Conservation (phyloP, 2,329 filamentous ascomycete genomes). For the Phaeosphaeriaceae sp. region DNA sequence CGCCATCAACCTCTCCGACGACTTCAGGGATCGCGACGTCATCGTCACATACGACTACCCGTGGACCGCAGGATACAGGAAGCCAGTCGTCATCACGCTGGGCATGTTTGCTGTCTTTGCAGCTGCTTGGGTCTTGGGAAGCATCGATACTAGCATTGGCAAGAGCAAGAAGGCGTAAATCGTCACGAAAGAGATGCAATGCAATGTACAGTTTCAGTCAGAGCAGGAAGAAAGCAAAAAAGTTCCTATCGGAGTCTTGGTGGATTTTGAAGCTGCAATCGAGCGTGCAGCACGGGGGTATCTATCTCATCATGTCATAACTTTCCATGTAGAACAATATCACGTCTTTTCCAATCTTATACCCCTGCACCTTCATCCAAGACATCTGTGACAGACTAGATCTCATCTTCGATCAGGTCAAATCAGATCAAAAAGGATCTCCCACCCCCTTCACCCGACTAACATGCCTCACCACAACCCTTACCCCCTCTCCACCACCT, state of each 20-base stretch:
- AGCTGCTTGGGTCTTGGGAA: constrained; percentile 75
- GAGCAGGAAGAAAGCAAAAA: constrained; percentile 3
- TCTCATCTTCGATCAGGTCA: no score
- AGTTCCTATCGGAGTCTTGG: constrained; percentile 4
- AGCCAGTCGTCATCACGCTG: constrained; percentile 81
- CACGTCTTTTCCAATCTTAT: constrained; percentile 10
- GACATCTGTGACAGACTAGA: no score
- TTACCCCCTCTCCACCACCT: constrained; percentile 19
- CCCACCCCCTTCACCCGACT: constrained; percentile 30
- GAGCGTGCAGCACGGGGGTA: not conserved
- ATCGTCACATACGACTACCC: constrained; percentile 90
- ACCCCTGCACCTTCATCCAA: no score
- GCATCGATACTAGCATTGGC: constrained; percentile 81
- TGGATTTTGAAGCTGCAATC: not conserved
- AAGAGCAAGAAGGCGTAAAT: constrained; percentile 55
- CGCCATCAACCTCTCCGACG: constrained; percentile 87
- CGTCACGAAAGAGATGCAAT: not conserved
- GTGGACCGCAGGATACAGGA: constrained; percentile 75
- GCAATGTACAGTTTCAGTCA: constrained; percentile 1
- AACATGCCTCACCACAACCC: constrained; percentile 35
- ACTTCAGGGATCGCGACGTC: constrained; percentile 82
- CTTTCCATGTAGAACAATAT: constrained; percentile 10
- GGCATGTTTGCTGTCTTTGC: constrained; percentile 78
- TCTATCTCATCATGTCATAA: not conserved
- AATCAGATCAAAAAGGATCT: constrained; percentile 24